Evolutionary conservation across 345 rosid species (phyloP).

Genomic region (Citrus sinensis): DNA sequence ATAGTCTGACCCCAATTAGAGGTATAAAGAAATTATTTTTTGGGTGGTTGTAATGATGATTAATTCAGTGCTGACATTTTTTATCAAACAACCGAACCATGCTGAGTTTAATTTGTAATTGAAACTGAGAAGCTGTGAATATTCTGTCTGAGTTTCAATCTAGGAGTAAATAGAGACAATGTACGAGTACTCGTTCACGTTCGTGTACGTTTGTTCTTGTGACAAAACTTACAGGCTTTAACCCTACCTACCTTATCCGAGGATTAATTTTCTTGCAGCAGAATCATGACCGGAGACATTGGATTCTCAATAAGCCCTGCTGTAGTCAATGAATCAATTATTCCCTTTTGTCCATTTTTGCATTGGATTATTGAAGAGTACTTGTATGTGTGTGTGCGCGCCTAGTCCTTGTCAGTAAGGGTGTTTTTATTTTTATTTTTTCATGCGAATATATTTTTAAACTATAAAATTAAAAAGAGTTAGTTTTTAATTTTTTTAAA

Average conservation of each 20-base stretch:
- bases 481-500: too few relatives aligned
- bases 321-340: constrained; percentile 6
- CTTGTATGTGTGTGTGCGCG: neutral
- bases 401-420: too few relatives aligned
- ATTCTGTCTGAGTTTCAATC: neutral
- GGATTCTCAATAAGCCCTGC: constrained; percentile 8
- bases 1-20: too few relatives aligned
- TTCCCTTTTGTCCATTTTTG: constrained; percentile 8
- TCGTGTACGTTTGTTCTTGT: neutral
- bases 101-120: too few relatives aligned
- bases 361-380: neutral
- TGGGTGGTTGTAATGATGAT: neutral
- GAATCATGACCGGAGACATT: constrained; percentile 11
- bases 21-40: too few relatives aligned
- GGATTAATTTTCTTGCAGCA: constrained; percentile 3
- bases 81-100: neutral
- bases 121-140: too few relatives aligned
- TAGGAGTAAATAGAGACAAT: neutral
- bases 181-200: neutral
- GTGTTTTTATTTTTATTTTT: too few relatives aligned
- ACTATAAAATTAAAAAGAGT: accelerated
- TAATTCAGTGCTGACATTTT: neutral
- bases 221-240: neutral
- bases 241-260: neutral
- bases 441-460: too few relatives aligned